Conservation (phyloP, 192 early-diverging fungal genomes). For the Anaeromyces robustus region DNA sequence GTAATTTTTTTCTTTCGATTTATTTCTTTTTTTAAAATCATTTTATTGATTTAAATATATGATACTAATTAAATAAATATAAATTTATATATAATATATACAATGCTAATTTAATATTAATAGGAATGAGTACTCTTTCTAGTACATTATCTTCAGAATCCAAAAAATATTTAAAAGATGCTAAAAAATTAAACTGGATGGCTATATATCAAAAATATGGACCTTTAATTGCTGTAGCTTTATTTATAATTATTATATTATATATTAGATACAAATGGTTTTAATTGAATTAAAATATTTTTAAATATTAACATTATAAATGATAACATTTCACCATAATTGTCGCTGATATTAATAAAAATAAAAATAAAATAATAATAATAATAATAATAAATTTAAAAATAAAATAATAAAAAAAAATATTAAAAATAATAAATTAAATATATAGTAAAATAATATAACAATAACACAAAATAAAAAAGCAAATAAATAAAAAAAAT, state of each 20-base stretch:
- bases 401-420: too few relatives aligned
- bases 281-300: conserved; percentile 5
- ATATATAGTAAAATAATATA: too few relatives aligned
- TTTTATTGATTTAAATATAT: too few relatives aligned
- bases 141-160: conserved; percentile 49
- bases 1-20: conserved; percentile 28
- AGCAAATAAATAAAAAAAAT: too few relatives aligned
- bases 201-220: conserved; percentile 91
- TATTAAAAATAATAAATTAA: too few relatives aligned
- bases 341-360: not conserved
- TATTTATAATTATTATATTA: conserved; percentile 67
- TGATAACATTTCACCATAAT: not conserved
- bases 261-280: conserved; percentile 43
- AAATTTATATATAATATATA: too few relatives aligned
- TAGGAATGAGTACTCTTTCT: conserved; percentile 50
- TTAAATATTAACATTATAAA: not conserved
- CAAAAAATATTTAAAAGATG: conserved; percentile 72
- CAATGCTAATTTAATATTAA: too few relatives aligned
- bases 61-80: too few relatives aligned
- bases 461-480: too few relatives aligned
- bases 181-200: conserved; percentile 75
- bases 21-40: too few relatives aligned
- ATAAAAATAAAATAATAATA: too few relatives aligned
- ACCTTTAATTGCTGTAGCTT: conserved; percentile 59
- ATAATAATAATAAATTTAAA: too few relatives aligned